Evolutionary conservation across 2,329 filamentous ascomycete genomes (phyloP), one percentile per base, ranked within the genome.

Genomic region (Apiospora marii): DNA sequence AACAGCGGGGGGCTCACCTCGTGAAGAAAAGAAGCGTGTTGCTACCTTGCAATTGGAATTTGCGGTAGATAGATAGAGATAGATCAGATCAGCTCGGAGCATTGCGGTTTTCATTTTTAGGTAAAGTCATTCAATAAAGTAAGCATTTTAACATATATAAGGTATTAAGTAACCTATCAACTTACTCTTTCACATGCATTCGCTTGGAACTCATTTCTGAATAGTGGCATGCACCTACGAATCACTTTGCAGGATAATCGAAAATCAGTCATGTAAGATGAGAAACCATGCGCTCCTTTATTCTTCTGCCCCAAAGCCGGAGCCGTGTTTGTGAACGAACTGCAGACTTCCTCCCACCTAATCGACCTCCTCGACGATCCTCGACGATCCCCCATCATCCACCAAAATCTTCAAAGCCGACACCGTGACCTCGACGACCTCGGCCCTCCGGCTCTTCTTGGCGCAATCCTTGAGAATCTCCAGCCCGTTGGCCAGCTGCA

Each of bases 321-420:
- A 41, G 58, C 19, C 4, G 19, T 14, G 8, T 41, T n/a, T 7
- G 4, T 19, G n/a, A 14, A 34, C 19, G 41, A n/a, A 13, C 5
- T 16, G 68, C 44, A 14, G 12, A 24, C 24, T n/a, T n/a, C n/a
- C 37, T n/a, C 22, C n/a, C n/a, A 41, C 27, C 41, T 22, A 64
- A 64, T 64, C 58, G 16, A 64, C 34, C 22, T 64, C 58, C 58
- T 64, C 58, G 3, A 64, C 19, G 22, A 64, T 16, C 58, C 58
- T 14, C 0, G 58, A 37, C 58, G 41, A 68, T 13, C 27, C 24
- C 6, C 41, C 67, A 2, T 68, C 80, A 67, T 87, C 87, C 53
- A 93, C 79, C 74, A 95, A 78, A 71, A 88, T 84, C 84, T 95
- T 95, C 78, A 97, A 80, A 1, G 92, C 92, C 78, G 94, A 90